These are phyloP conservation scores for Kwoniella sp. DNA, from an alignment of 768 basidiomycete genomes.

Conservation along the genomic window DNA sequence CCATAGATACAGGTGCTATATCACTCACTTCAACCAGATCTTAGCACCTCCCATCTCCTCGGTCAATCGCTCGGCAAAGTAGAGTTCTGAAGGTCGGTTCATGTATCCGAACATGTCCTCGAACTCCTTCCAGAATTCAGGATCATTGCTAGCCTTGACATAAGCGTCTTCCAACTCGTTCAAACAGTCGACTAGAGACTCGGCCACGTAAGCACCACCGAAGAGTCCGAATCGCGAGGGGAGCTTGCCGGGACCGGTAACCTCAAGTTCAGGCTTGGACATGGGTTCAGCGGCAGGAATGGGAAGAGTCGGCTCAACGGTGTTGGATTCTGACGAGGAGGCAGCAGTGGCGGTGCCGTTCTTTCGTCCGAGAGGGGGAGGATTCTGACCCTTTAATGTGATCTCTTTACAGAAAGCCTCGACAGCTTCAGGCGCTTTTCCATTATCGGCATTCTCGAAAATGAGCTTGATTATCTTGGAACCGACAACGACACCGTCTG, in stretches of 20 bases:
- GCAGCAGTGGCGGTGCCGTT: constrained; percentile 46
- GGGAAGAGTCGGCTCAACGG: constrained; percentile 33
- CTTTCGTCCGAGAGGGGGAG: constrained; percentile 31
- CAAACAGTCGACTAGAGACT: constrained; percentile 89
- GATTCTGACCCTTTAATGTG: constrained; percentile 58
- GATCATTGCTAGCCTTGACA: constrained; percentile 80
- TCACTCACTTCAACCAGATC: constrained; percentile 91
- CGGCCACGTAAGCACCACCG: constrained; percentile 96
- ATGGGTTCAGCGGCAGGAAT: constrained; percentile 40
- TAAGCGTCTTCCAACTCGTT: constrained; percentile 87
- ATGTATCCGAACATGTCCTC: constrained; percentile 86
- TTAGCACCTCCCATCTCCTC: constrained; percentile 87
- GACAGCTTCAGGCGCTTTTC: constrained; percentile 43
- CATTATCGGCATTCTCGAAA: constrained; percentile 63
- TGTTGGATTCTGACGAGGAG: constrained; percentile 7
- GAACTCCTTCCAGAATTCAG: constrained; percentile 90
- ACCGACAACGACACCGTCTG: constrained; percentile 93
- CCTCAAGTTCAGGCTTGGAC: constrained; percentile 38
- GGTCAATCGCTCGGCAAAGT: constrained; percentile 87
- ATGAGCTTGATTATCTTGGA: constrained; percentile 80
- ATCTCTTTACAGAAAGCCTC: constrained; percentile 71
- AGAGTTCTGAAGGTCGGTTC: constrained; percentile 88
- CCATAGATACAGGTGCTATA: neutral
- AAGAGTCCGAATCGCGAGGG: constrained; percentile 90
- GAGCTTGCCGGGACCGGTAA: constrained; percentile 56